Evolutionary conservation across 257 asterid species (phyloP).

Genomic region (Lantana camara): DNA sequence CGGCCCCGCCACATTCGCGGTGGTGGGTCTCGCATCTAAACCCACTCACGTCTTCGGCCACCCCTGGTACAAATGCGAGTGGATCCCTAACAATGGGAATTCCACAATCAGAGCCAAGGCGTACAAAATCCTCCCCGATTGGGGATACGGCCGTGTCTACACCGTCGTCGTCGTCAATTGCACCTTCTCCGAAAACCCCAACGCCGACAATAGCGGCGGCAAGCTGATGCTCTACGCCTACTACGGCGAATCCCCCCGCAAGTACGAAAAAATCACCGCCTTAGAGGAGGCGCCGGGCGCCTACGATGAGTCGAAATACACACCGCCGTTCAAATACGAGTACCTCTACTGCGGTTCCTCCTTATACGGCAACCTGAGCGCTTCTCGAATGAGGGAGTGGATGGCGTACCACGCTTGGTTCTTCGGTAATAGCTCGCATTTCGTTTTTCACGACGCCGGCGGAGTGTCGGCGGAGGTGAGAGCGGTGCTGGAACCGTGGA

Average conservation of each 20-base stretch:
- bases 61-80: slow-evolving; percentile 82
- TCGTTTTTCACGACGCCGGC: slow-evolving; percentile 68
- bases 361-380: slow-evolving; percentile 54
- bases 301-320: slow-evolving; percentile 42
- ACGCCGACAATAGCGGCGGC: slow-evolving; percentile 56
- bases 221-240: slow-evolving; percentile 52
- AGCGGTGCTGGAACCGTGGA: slow-evolving; percentile 67
- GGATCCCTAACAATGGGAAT: slow-evolving; percentile 58
- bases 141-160: slow-evolving; percentile 86
- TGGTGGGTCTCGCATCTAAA: slow-evolving; percentile 79
- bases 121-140: slow-evolving; percentile 62
- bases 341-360: slow-evolving; percentile 63
- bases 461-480: slow-evolving; percentile 59
- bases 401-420: slow-evolving; percentile 71
- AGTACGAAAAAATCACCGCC: slow-evolving; percentile 49
- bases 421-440: slow-evolving; percentile 54
- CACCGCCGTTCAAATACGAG: slow-evolving; percentile 50
- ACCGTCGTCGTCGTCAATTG: slow-evolving; percentile 68
- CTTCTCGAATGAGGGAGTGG: slow-evolving; percentile 58
- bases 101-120: slow-evolving; percentile 47
- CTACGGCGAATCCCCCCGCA: slow-evolving; percentile 47
- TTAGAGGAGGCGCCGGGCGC: slow-evolving; percentile 51
- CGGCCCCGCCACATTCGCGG: slow-evolving; percentile 68
- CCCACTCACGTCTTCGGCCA: slow-evolving; percentile 71
- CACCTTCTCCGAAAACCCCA: slow-evolving; percentile 50